A percentile compares a stretch with the other conserved stretches of the same genome.
Evolutionary conservation across 1,284 basidiomycete species (phyloP).

Genomic region (Ceratobasidium theobromae): DNA sequence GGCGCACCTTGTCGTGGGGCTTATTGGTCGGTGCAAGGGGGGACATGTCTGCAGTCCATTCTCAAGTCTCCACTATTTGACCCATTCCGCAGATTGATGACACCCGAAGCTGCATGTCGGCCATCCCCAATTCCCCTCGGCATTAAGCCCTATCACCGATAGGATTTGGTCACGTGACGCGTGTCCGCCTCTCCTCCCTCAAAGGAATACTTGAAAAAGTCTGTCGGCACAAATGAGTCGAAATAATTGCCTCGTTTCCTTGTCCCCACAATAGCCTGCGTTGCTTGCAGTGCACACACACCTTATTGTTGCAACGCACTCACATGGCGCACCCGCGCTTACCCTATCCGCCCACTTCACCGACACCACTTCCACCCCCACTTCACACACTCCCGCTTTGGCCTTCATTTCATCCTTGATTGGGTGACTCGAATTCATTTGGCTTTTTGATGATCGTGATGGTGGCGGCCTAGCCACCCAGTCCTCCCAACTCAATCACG

Average conservation of each 20-base stretch:
- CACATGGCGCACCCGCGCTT: background rate
- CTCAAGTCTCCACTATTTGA: background rate
- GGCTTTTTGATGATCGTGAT: background rate
- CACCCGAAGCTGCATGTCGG: background rate
- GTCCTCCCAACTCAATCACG: background rate
- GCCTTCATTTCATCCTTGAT: too few species aligned
- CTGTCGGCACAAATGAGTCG: background rate
- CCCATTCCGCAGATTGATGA: background rate
- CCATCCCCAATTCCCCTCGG: background rate
- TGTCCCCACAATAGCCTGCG: background rate
- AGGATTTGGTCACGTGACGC: background rate
- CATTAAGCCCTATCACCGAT: background rate
- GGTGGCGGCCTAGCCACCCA: background rate
- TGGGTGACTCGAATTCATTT: background rate
- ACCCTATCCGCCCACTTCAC: background rate
- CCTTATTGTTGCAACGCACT: background rate
- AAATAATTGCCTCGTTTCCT: slow-evolving; percentile 3
- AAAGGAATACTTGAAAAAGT: background rate
- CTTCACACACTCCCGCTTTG: background rate
- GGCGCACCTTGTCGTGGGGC: background rate
- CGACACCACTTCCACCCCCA: slow-evolving; percentile 10
- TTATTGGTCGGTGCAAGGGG: too few species aligned
- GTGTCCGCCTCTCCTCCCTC: background rate
- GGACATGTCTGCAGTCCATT: too few species aligned
- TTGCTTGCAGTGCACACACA: background rate